Base-by-base conservation (phyloP, 306 rosid genomes). In the Carpinus viminea region DNA sequence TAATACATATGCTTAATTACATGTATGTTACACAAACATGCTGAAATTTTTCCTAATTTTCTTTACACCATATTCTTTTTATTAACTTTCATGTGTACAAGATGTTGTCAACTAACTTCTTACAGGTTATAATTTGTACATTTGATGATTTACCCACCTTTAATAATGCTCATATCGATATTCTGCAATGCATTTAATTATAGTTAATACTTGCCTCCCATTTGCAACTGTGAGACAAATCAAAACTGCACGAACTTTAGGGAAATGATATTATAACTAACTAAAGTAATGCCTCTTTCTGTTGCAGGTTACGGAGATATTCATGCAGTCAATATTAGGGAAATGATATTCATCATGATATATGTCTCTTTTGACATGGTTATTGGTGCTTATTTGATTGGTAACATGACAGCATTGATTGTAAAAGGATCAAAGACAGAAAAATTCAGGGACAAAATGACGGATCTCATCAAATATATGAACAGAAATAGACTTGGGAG, bases 381-480 rank as follows among this genome's bases (percentile, higher is more conserved):
- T 91, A 91, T 95, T 12, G 99, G 99, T 73, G 99, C 99, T 64
- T 95, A 95, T 83, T 86, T 95, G 87, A 93, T 95, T 15, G 99
- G 99, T 89, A 95, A 95, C 89, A 95, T 95, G 99, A 93, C 99
- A 41, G 99, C 98, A 57, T 84, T 95, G 79, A 95, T 95, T 80
- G 99, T 95, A n/a, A 95, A 90, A 88, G 99, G 99, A 83, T 95
- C 99, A 73, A 93, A 95, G 86, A 95, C 99, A 43, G 99, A 82
- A 79, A 91, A 85, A 64, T 95, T 88, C 75, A 93, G 99, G 85
- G 99, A 95, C 81, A 91, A 88, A 87, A 95, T 92, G 97, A 73
- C 98, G 34, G 98, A 95, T 87, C 66, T 95, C 78, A 76, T 93
- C 77, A 95, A 83, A 82, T 95, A 91, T 82, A 93, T 91, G 94